Conservation (phyloP, 371 early-diverging fungal genomes). For the Zychaea mexicana region DNA sequence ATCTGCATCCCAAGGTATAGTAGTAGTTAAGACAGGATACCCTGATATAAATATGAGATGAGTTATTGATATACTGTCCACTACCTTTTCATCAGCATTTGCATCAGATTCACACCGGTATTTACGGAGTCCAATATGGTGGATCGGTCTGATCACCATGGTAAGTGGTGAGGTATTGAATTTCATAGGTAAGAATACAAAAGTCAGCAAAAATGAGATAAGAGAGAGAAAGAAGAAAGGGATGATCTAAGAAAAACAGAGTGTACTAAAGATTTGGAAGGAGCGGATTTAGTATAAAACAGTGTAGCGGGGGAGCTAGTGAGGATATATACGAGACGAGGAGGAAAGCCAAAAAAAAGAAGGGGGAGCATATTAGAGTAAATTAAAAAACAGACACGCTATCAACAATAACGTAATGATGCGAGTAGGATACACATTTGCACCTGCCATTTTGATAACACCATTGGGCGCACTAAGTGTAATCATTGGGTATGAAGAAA, state of each 20-base stretch:
- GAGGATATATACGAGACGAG: too few species aligned
- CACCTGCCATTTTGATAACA: conserved; percentile 92
- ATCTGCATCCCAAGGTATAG: conserved; percentile 13
- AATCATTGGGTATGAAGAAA: conserved; percentile 66
- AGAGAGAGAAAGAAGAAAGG: not conserved
- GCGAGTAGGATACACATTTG: conserved; percentile 90
- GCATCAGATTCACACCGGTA: conserved; percentile 70
- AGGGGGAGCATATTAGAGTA: too few species aligned
- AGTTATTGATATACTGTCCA: not conserved
- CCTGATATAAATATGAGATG: not conserved
- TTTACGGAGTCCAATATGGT: conserved; percentile 82
- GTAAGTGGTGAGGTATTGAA: conserved; percentile 82
- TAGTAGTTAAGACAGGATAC: too few species aligned
- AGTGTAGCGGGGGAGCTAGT: too few species aligned
- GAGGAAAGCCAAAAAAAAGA: too few species aligned
- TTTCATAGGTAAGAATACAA: conserved; percentile 46
- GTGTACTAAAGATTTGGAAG: too few species aligned
- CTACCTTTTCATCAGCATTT: conserved; percentile 20
- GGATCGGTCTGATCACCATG: conserved; percentile 86
- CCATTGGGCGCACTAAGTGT: conserved; percentile 90
- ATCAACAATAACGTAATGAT: conserved; percentile 4
- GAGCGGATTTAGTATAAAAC: too few species aligned
- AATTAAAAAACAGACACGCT: too few species aligned
- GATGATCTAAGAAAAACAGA: too few species aligned
- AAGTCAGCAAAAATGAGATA: not conserved